Percentiles rank a stretch among this genome's conserved stretches.
Evolutionary conservation across 2,329 filamentous ascomycete genomes (phyloP).

Genomic region (Hymenoscyphus repandus): DNA sequence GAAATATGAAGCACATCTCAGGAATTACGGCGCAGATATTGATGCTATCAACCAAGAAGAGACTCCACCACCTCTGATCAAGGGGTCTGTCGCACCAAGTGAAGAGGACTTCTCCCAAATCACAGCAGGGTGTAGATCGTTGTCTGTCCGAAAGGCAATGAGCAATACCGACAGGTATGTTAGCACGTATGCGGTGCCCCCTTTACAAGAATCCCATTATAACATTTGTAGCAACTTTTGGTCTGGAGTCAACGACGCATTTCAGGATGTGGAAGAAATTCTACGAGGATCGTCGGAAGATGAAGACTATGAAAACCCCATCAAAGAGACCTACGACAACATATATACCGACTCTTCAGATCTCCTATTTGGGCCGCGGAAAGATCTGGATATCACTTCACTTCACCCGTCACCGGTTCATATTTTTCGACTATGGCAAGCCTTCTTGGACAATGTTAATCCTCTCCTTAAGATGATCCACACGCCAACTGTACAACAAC

Average conservation of each 20-base stretch:
- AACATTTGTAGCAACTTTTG: constrained; percentile 14
- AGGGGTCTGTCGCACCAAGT: neutral
- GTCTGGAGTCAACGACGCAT: constrained; percentile 16
- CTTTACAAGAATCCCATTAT: neutral
- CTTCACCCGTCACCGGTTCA: constrained; percentile 54
- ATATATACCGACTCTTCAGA: constrained; percentile 15
- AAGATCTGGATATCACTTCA: constrained; percentile 36
- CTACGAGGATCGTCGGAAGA: constrained; percentile 30
- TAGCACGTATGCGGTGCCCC: constrained; percentile 10
- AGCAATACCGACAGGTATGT: constrained; percentile 5
- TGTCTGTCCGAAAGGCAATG: constrained; percentile 12
- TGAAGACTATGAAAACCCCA: constrained; percentile 17
- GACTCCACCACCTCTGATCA: neutral
- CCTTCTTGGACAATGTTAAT: constrained; percentile 65
- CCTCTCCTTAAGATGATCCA: constrained; percentile 65
- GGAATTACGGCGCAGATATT: constrained; percentile 24
- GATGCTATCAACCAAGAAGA: constrained; percentile 21
- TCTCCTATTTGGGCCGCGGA: constrained; percentile 44
- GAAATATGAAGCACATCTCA: constrained; percentile 23
- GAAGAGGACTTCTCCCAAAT: neutral
- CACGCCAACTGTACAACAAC: constrained; percentile 58
- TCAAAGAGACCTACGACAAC: constrained; percentile 28
- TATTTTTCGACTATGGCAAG: constrained; percentile 63
- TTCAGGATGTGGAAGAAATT: constrained; percentile 30
- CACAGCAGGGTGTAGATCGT: neutral